A percentile compares a stretch with the other conserved stretches of the same genome.
phyloP scores from a whole-genome alignment of 805 yeast genomes.

The Nakazawaea holstii region DNA sequence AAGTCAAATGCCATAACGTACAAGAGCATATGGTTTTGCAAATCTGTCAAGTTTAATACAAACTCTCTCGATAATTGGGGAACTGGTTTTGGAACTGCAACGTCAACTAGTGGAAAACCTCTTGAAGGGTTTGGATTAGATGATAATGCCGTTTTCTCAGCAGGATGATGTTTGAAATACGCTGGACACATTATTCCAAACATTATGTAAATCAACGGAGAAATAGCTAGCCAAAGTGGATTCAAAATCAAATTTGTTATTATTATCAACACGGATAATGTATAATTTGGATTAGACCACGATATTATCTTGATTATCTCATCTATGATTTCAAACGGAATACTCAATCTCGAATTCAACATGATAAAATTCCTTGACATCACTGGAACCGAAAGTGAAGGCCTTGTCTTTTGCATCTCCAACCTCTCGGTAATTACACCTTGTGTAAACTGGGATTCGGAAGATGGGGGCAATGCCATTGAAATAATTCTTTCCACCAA shows the following conservation, averaged over 20 bases:
- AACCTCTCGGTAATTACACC: slow-evolving; percentile 44
- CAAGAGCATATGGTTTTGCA: slow-evolving; percentile 73
- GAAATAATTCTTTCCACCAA: slow-evolving; percentile 65
- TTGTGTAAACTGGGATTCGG: slow-evolving; percentile 36
- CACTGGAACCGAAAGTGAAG: slow-evolving; percentile 60
- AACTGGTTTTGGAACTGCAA: slow-evolving; percentile 60
- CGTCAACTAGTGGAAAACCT: slow-evolving; percentile 44
- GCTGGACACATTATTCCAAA: slow-evolving; percentile 63
- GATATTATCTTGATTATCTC: slow-evolving; percentile 45
- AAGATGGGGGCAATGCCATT: slow-evolving; percentile 66
- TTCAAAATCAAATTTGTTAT: slow-evolving; percentile 42
- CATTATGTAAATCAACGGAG: slow-evolving; percentile 52
- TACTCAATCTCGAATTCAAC: slow-evolving; percentile 55
- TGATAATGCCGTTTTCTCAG: slow-evolving; percentile 33
- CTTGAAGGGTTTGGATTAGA: slow-evolving; percentile 42
- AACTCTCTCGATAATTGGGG: slow-evolving; percentile 79
- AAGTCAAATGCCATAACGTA: slow-evolving; percentile 62
- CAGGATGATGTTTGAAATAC: slow-evolving; percentile 56
- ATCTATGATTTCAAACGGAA: slow-evolving; percentile 60
- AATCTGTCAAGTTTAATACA: slow-evolving; percentile 70
- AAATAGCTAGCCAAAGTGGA: slow-evolving; percentile 48
- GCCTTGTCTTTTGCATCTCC: slow-evolving; percentile 57
- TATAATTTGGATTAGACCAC: slow-evolving; percentile 62
- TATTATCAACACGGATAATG: slow-evolving; percentile 50
- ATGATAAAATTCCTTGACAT: slow-evolving; percentile 66